Percentiles rank a stretch among this genome's conserved stretches.
Conservation (phyloP, 257 asterid genomes). For the Nicotiana paniculata region DNA sequence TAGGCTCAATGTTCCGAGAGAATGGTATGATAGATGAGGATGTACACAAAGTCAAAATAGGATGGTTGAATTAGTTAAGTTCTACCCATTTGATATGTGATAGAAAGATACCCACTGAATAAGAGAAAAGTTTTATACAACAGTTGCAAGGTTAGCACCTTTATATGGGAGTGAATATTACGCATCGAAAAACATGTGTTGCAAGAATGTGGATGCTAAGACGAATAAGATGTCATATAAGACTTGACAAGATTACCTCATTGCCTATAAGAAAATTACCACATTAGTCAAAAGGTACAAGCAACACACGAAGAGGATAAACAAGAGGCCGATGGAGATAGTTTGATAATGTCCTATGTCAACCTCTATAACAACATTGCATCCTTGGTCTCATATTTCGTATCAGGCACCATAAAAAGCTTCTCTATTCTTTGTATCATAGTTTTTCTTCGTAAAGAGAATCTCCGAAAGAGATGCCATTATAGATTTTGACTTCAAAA, state of each 20-base stretch:
- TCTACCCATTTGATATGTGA: neutral
- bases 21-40: neutral
- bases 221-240: neutral
- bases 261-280: neutral
- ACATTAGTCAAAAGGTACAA: neutral
- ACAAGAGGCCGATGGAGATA: neutral
- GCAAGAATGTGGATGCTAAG: neutral
- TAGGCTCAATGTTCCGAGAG: neutral
- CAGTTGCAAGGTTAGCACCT: neutral
- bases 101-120: neutral
- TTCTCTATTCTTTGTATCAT: neutral
- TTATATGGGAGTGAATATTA: neutral
- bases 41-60: neutral
- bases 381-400: neutral
- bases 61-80: neutral
- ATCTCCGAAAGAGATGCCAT: neutral
- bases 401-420: neutral
- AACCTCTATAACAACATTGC: neutral
- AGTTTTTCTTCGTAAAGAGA: neutral
- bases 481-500: neutral
- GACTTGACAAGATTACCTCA: neutral
- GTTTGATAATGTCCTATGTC: neutral
- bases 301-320: neutral
- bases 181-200: neutral
- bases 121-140: neutral